These are phyloP conservation scores for Candida maltosa DNA, from an alignment of 805 yeast species.

Conservation along the genomic window DNA sequence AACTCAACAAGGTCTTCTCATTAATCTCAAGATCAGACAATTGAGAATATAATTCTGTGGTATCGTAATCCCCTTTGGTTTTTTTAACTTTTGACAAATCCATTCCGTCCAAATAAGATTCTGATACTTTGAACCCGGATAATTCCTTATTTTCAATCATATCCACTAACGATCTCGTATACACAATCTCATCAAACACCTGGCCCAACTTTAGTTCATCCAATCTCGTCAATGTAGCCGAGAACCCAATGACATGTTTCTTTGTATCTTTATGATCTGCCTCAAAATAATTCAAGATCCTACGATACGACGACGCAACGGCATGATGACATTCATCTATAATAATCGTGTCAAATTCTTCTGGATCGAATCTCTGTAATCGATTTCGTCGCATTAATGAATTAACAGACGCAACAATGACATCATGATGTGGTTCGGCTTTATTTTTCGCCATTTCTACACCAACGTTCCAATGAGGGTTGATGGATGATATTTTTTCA, in stretches of 20 bases:
- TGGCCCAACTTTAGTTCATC: slow-evolving; percentile 60
- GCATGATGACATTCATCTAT: slow-evolving; percentile 95
- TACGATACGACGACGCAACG: slow-evolving; percentile 63
- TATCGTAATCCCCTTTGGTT: slow-evolving; percentile 51
- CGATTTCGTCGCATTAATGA: slow-evolving; percentile 49
- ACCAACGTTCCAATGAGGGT: slow-evolving; percentile 53
- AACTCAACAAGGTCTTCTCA: slow-evolving; percentile 53
- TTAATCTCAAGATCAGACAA: slow-evolving; percentile 56
- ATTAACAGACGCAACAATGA: slow-evolving; percentile 76
- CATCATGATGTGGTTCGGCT: slow-evolving; percentile 49
- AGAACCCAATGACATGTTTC: slow-evolving; percentile 72
- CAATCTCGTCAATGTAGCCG: slow-evolving; percentile 82
- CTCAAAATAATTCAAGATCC: slow-evolving; percentile 56
- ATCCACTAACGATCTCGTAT: slow-evolving; percentile 58
- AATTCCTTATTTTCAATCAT: slow-evolving; percentile 71
- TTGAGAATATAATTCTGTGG: slow-evolving; percentile 46
- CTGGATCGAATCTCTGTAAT: slow-evolving; percentile 51
- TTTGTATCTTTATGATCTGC: slow-evolving; percentile 39
- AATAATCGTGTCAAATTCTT: slow-evolving; percentile 66
- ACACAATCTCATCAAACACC: slow-evolving; percentile 72
- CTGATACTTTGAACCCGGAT: slow-evolving; percentile 63
- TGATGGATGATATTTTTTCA: slow-evolving; percentile 37
- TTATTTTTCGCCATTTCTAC: slow-evolving; percentile 64
- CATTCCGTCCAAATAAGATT: slow-evolving; percentile 44
- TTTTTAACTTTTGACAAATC: slow-evolving; percentile 35